phyloP scores from a whole-genome alignment of 495 filamentous ascomycete species.

The Tuber umbilicatum region DNA sequence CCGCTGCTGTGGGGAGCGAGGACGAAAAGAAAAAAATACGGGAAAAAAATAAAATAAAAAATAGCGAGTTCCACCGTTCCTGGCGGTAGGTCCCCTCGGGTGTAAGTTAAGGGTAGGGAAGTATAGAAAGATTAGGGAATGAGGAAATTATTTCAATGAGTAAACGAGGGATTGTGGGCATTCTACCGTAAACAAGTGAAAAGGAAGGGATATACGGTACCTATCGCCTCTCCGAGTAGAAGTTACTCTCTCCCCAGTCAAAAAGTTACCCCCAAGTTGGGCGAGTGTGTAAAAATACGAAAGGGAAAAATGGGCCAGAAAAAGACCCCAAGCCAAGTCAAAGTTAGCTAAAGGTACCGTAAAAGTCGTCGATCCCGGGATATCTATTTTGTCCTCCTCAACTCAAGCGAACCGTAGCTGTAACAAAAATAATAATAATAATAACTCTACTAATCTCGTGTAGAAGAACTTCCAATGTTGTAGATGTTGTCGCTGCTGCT shows the following conservation, averaged over 20 bases:
- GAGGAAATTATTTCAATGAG: conserved; percentile 5
- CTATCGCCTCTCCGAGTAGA: not conserved
- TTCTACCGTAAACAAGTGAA: not conserved
- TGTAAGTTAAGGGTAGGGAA: not conserved
- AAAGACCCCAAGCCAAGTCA: not conserved
- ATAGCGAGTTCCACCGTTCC: not conserved
- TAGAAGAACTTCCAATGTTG: not conserved
- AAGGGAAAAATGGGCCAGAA: not conserved
- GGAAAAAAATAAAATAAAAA: not conserved
- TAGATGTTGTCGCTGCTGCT: not conserved
- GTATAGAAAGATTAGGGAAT: not conserved
- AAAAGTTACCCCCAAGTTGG: not conserved
- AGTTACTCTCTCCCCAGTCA: not conserved
- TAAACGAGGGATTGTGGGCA: not conserved
- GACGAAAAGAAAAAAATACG: not conserved
- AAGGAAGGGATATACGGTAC: not conserved
- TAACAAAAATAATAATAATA: too few species aligned
- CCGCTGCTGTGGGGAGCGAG: conserved; percentile 5
- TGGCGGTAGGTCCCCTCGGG: not conserved
- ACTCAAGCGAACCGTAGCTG: not conserved
- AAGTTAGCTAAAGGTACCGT: not conserved
- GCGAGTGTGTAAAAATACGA: not conserved
- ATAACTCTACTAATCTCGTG: not conserved
- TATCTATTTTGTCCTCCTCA: not conserved
- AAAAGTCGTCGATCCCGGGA: not conserved